Evolutionary conservation across 2,329 filamentous ascomycete genomes (phyloP).

Genomic region (Fusarium liriodendri): DNA sequence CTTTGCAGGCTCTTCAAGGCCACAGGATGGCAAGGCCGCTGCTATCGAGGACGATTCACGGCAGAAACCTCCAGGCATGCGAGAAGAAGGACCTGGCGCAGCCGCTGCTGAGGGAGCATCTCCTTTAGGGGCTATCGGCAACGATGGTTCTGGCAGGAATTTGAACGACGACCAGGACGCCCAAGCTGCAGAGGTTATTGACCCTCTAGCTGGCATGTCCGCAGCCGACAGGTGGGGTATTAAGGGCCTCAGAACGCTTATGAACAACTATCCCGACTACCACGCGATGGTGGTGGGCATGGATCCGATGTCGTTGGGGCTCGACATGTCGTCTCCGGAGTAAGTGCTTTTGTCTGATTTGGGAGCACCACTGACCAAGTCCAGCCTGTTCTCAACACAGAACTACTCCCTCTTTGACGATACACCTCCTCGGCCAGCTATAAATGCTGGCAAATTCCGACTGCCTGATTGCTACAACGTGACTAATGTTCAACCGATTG

Average conservation of each 20-base stretch:
- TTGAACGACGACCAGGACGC: slow-evolving; percentile 57
- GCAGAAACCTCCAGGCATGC: slow-evolving; percentile 57
- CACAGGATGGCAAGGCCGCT: slow-evolving; percentile 57
- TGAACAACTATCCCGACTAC: slow-evolving; percentile 73
- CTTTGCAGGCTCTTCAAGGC: slow-evolving; percentile 49
- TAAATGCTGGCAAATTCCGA: slow-evolving; percentile 62
- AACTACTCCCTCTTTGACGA: slow-evolving; percentile 72
- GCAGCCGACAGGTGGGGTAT: slow-evolving; percentile 73
- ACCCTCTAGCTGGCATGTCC: slow-evolving; percentile 71
- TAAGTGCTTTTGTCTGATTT: slow-evolving; percentile 52
- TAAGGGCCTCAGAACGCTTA: slow-evolving; percentile 71
- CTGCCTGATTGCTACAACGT: slow-evolving; percentile 76
- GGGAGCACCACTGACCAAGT: slow-evolving; percentile 27
- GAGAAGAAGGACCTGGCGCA: slow-evolving; percentile 53
- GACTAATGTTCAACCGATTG: slow-evolving; percentile 72
- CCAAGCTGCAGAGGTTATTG: slow-evolving; percentile 57
- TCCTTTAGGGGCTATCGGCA: slow-evolving; percentile 60
- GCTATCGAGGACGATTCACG: slow-evolving; percentile 57
- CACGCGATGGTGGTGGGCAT: slow-evolving; percentile 70
- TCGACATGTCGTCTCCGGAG: slow-evolving; percentile 69
- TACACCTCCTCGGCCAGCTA: slow-evolving; percentile 65
- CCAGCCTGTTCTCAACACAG: slow-evolving; percentile 67
- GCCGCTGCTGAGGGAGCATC: slow-evolving; percentile 54
- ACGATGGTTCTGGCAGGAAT: slow-evolving; percentile 54
- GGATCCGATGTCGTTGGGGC: slow-evolving; percentile 66